Percentiles rank a stretch among this genome's conserved stretches.
phyloP scores from a whole-genome alignment of 2,329 filamentous ascomycete species.

The Tolypocladium ovalisporum region DNA sequence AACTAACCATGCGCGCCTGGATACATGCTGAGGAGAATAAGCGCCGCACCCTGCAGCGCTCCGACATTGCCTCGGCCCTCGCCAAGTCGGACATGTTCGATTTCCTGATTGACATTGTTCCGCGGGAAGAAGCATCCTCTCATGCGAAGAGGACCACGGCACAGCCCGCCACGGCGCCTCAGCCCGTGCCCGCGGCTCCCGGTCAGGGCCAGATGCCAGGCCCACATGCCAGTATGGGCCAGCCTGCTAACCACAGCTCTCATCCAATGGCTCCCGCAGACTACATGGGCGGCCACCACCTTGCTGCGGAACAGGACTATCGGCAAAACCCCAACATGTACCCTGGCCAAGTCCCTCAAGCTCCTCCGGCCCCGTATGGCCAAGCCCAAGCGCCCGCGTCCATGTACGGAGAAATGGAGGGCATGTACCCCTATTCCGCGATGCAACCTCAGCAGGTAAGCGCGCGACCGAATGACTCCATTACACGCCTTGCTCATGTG shows the following conservation, averaged over 20 bases:
- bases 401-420: constrained; percentile 74
- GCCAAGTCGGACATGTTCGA: constrained; percentile 99
- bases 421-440: constrained; percentile 74
- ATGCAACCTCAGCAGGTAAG: constrained; percentile 77
- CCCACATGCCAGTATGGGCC: constrained; percentile 37
- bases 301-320: constrained; percentile 66
- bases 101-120: constrained; percentile 97
- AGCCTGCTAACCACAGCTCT: constrained; percentile 44
- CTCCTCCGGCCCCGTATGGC: constrained; percentile 61
- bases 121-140: constrained; percentile 80
- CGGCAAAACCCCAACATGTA: constrained; percentile 74
- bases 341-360: constrained; percentile 63
- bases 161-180: constrained; percentile 30
- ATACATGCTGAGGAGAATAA: constrained; percentile 99
- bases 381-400: constrained; percentile 55
- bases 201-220: constrained; percentile 41
- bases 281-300: constrained; percentile 53
- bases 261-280: constrained; percentile 50
- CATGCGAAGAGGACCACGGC: constrained; percentile 67
- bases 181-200: constrained; percentile 35
- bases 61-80: constrained; percentile 89
- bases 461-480: constrained; percentile 4
- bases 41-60: constrained; percentile 84
- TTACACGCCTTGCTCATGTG: constrained; percentile 3
- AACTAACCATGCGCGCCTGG: constrained; percentile 98